Evolutionary conservation across 225 moss, liverwort and hornwort genomes (phyloP), one percentile per base, ranked within the genome.

Genomic region (Rhytidiadelphus loreus): DNA sequence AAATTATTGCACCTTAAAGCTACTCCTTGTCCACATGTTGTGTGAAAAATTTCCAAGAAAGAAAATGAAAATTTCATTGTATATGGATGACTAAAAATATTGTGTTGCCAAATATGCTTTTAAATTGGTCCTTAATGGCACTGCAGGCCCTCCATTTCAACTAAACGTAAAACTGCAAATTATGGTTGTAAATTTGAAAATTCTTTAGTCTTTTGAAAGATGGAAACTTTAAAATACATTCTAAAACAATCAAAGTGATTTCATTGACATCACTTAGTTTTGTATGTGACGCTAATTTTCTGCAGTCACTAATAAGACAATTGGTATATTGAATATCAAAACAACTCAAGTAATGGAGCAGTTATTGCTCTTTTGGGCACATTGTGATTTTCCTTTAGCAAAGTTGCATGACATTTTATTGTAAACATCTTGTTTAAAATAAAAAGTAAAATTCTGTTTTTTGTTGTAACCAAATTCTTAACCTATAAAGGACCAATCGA

Each of bases 321-420:
- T 41, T 41, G 15, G 2, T 41, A 8, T 70, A 25, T 41, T 41
- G 70, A 2, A n/a, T n/a, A n/a, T n/a, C n/a, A n/a, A n/a, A n/a
- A n/a, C n/a, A n/a, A n/a, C n/a, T n/a, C n/a, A n/a, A n/a, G n/a
- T n/a, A n/a, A n/a, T n/a, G n/a, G n/a, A n/a, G n/a, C n/a, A n/a
- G n/a, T n/a, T n/a, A n/a, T n/a, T n/a, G n/a, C n/a, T n/a, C n/a
- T n/a, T n/a, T n/a, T n/a, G n/a, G n/a, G n/a, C n/a, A n/a, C n/a
- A n/a, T n/a, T n/a, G 0, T 15, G 5, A 70, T 25, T 70, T 41
- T 3, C 1, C 0, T 70, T 24, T 15, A 5, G 14, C 5, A 70
- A 70, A 41, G 41, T 69, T 69, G 14, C 5, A 13, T 69, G 24
- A 70, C 8, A 41, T 15, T 70, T 70, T 71, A 16, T 71, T 43